phyloP scores from a whole-genome alignment of 192 early-diverging fungal genomes.

The Backusella parvicylindrica region DNA sequence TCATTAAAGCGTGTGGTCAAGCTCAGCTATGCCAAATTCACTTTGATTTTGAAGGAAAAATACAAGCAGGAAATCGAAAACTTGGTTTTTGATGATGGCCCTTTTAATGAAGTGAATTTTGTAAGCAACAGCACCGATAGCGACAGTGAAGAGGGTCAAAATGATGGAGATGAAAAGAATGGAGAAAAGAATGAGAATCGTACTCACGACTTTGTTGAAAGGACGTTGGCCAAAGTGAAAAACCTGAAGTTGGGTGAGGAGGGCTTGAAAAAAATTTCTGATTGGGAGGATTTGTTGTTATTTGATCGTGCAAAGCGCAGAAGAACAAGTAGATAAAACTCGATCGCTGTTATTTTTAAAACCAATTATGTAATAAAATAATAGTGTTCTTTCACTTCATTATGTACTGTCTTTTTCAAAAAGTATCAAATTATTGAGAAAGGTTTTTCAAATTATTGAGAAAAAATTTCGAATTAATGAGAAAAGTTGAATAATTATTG shows the following conservation, averaged over 20 bases:
- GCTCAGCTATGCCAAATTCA: background rate
- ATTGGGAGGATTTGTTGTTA: background rate
- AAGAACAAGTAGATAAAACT: background rate
- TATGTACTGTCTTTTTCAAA: too few relatives aligned
- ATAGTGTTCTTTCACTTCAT: too few relatives aligned
- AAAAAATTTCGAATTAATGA: too few relatives aligned
- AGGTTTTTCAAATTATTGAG: too few relatives aligned
- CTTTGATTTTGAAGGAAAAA: background rate
- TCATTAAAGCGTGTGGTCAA: background rate
- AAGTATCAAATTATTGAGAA: too few relatives aligned
- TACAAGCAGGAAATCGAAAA: background rate
- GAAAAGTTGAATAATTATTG: too few relatives aligned
- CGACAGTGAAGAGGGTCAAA: background rate
- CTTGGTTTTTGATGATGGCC: background rate
- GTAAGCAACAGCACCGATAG: background rate
- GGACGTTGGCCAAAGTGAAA: background rate
- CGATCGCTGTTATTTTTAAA: too few relatives aligned
- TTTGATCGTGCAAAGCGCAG: background rate
- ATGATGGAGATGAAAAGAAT: background rate
- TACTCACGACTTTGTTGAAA: conserved; percentile 3
- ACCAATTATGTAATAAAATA: too few relatives aligned
- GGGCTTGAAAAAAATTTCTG: background rate
- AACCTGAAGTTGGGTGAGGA: background rate
- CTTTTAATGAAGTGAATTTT: background rate
- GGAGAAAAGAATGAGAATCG: too few relatives aligned